Conservation (phyloP, 2,329 filamentous ascomycete genomes). For the Colletotrichum chrysophilum region DNA sequence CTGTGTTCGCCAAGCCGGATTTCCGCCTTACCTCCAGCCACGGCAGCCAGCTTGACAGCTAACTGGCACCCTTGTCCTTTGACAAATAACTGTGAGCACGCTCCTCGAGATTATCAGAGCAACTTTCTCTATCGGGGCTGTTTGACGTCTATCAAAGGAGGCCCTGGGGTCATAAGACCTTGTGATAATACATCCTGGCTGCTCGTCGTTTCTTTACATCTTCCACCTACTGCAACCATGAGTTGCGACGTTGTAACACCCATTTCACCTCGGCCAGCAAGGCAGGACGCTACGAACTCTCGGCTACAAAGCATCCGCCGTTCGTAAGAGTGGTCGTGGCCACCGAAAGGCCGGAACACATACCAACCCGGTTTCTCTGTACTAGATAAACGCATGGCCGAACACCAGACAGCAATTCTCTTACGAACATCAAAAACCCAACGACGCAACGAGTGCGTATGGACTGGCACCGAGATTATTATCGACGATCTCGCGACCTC, state of each 20-base stretch:
- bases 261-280: neutral
- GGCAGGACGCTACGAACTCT: neutral
- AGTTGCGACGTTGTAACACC: neutral
- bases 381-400: neutral
- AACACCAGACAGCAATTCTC: neutral
- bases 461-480: neutral
- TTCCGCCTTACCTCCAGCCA: neutral
- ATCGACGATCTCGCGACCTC: neutral
- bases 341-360: neutral
- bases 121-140: neutral
- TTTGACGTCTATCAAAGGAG: neutral
- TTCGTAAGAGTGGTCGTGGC: neutral
- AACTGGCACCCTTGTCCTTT: neutral
- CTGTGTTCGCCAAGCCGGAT: neutral
- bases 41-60: neutral
- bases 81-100: neutral
- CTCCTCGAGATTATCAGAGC: neutral
- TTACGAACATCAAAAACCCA: neutral
- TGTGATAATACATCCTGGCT: neutral
- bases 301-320: no score
- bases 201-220: neutral
- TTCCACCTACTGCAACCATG: neutral
- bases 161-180: neutral
- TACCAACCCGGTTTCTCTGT: neutral
- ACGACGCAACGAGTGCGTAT: neutral